These are phyloP conservation scores for Digitaria exilis DNA, from an alignment of 202 grass and related monocot genomes.

Conservation along the genomic window DNA sequence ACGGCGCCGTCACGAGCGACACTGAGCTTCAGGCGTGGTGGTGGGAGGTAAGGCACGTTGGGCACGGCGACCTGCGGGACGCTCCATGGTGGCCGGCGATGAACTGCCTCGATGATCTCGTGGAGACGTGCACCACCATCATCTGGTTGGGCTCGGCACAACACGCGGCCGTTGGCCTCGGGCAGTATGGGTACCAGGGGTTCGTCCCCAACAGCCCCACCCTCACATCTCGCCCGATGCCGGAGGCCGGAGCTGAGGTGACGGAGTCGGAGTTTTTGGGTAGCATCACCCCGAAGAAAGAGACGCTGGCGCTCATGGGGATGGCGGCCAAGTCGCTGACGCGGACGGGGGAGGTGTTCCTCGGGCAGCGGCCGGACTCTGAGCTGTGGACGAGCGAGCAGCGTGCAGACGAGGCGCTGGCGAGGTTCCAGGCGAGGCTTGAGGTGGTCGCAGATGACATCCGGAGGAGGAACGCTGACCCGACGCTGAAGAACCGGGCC, in stretches of 20 bases:
- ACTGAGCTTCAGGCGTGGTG: slow-evolving; percentile 62
- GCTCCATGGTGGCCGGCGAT: slow-evolving; percentile 54
- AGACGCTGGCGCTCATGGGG: not conserved
- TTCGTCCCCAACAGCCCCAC: slow-evolving; percentile 57
- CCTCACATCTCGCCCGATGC: slow-evolving; percentile 41
- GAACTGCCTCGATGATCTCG: slow-evolving; percentile 39
- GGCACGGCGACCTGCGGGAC: slow-evolving; percentile 55
- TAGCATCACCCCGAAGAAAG: slow-evolving; percentile 31
- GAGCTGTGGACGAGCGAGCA: slow-evolving; percentile 42
- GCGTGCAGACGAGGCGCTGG: slow-evolving; percentile 9
- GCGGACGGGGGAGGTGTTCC: slow-evolving; percentile 39
- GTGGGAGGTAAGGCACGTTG: slow-evolving; percentile 48
- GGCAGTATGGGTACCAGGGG: slow-evolving; percentile 54
- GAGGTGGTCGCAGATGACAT: slow-evolving; percentile 20
- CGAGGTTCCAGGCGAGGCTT: slow-evolving; percentile 20
- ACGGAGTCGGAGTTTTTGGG: slow-evolving; percentile 40
- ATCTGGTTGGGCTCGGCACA: slow-evolving; percentile 60
- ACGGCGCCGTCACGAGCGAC: slow-evolving; percentile 32
- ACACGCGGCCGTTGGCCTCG: slow-evolving; percentile 57
- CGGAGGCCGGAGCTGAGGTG: not conserved
- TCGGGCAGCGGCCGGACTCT: slow-evolving; percentile 43
- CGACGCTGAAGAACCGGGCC: slow-evolving; percentile 34
- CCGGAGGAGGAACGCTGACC: slow-evolving; percentile 9
- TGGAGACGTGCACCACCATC: slow-evolving; percentile 49
- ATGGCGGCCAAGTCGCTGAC: not conserved